A percentile compares a stretch with the other conserved stretches of the same genome.
Conservation (phyloP, 2,329 filamentous ascomycete species). For the Microsporum canis region DNA sequence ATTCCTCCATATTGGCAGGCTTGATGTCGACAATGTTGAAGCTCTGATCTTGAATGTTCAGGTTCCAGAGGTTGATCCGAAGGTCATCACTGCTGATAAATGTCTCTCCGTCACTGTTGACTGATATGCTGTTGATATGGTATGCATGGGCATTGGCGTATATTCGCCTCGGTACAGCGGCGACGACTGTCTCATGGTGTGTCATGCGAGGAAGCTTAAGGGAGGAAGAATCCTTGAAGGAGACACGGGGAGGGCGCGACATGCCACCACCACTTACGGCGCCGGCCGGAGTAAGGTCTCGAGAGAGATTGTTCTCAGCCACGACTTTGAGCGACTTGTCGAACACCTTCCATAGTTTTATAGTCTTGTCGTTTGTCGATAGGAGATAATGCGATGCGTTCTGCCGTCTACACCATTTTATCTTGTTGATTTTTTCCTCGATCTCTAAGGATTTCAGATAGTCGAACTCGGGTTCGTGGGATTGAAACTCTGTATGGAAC, state of each 20-base stretch:
- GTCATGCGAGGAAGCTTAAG: slow-evolving; percentile 92
- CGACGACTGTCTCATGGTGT: slow-evolving; percentile 96
- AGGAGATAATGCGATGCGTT: slow-evolving; percentile 97
- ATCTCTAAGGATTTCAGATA: slow-evolving; percentile 99
- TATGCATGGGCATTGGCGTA: slow-evolving; percentile 98
- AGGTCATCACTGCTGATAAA: slow-evolving; percentile 98
- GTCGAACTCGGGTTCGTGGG: slow-evolving; percentile 97
- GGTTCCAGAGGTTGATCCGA: slow-evolving; percentile 95
- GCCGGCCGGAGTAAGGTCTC: slow-evolving; percentile 72
- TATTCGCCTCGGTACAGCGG: slow-evolving; percentile 86
- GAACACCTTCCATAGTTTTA: slow-evolving; percentile 99
- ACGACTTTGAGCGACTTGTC: slow-evolving; percentile 99
- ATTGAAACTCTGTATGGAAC: slow-evolving; percentile 99
- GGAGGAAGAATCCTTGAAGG: slow-evolving; percentile 70
- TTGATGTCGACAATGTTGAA: slow-evolving; percentile 99
- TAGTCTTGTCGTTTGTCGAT: slow-evolving; percentile 98
- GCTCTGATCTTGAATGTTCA: slow-evolving; percentile 98
- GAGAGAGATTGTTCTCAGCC: slow-evolving; percentile 94
- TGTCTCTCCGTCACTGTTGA: slow-evolving; percentile 97
- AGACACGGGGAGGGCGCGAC: slow-evolving; percentile 57
- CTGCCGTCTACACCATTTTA: slow-evolving; percentile 97
- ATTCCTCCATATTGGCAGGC: slow-evolving; percentile 98
- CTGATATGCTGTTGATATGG: slow-evolving; percentile 99
- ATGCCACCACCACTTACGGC: slow-evolving; percentile 64
- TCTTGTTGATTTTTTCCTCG: slow-evolving; percentile 99